Evolutionary conservation across 1,284 basidiomycete species (phyloP).

Genomic region (Coniferiporia weirii): DNA sequence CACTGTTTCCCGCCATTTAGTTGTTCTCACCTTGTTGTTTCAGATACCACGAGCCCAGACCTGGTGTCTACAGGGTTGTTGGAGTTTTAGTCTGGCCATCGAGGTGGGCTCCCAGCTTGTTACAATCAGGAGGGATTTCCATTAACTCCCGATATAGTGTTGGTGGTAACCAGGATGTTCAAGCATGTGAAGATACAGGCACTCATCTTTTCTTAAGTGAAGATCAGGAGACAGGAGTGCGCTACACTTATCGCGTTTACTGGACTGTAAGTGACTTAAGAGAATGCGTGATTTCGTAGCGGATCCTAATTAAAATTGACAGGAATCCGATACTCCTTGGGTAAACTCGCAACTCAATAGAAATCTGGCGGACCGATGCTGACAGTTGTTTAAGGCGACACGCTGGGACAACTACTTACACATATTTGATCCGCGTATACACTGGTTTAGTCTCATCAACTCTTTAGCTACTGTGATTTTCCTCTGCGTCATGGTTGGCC

Average conservation of each 20-base stretch:
- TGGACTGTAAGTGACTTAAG: constrained; percentile 64
- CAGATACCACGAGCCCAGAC: constrained; percentile 78
- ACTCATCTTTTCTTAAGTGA: constrained; percentile 61
- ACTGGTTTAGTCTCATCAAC: constrained; percentile 94
- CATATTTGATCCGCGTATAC: constrained; percentile 74
- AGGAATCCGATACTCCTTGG: constrained; percentile 8
- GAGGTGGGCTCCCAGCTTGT: constrained; percentile 43
- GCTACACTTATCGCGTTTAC: constrained; percentile 85
- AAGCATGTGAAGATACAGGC: constrained; percentile 22
- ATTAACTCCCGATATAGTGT: not conserved
- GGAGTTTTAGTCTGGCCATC: constrained; percentile 89
- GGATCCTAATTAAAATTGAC: not conserved
- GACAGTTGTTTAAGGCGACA: constrained; percentile 58
- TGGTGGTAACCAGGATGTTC: constrained; percentile 10
- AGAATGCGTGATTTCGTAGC: not conserved
- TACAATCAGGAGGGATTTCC: not conserved
- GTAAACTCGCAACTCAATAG: constrained; percentile 25
- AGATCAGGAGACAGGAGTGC: constrained; percentile 58
- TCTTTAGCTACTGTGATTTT: constrained; percentile 88
- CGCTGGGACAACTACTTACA: constrained; percentile 95
- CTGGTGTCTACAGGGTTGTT: constrained; percentile 74
- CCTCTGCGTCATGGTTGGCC: constrained; percentile 89
- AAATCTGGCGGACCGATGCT: not conserved
- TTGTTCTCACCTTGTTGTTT: constrained; percentile 24
- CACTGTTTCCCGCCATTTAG: not conserved